Percentiles rank a stretch among this genome's conserved stretches.
Evolutionary conservation across 169 alveolate genomes (phyloP).

Genomic region (Plasmodium yoelii): DNA sequence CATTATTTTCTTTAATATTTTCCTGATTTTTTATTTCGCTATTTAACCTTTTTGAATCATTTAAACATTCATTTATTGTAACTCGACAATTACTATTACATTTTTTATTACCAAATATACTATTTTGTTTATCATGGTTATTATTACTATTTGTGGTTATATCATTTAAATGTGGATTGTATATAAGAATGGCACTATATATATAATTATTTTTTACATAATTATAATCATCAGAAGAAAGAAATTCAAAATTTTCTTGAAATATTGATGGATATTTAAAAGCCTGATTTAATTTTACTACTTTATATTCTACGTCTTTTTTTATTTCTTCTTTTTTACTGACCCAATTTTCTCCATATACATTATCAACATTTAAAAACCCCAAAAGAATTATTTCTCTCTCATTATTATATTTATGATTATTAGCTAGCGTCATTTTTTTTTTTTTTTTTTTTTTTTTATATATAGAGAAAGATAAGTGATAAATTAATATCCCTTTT

Average conservation of each 20-base stretch:
- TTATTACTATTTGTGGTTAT: neutral
- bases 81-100: neutral
- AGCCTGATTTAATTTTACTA: slow-evolving; percentile 46
- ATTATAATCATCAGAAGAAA: slow-evolving; percentile 31
- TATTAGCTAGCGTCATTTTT: neutral
- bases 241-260: slow-evolving; percentile 55
- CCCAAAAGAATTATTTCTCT: slow-evolving; percentile 54
- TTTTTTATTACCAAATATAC: neutral
- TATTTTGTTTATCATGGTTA: neutral
- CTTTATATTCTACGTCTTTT: slow-evolving; percentile 34
- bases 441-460: neutral
- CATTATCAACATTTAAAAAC: slow-evolving; percentile 29
- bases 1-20: neutral
- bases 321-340: slow-evolving; percentile 41
- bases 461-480: too few relatives aligned
- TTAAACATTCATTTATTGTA: too few relatives aligned
- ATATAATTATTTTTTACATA: slow-evolving; percentile 53
- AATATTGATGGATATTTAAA: slow-evolving; percentile 35
- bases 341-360: slow-evolving; percentile 51
- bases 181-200: slow-evolving; percentile 61
- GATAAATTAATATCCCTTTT: too few relatives aligned
- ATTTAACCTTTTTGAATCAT: too few relatives aligned
- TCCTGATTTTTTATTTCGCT: too few relatives aligned
- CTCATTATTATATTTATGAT: slow-evolving; percentile 25
- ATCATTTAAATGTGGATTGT: slow-evolving; percentile 16